Base-by-base conservation (phyloP, 2,329 filamentous ascomycete species). In the Ophiocordyceps robertsii region DNA sequence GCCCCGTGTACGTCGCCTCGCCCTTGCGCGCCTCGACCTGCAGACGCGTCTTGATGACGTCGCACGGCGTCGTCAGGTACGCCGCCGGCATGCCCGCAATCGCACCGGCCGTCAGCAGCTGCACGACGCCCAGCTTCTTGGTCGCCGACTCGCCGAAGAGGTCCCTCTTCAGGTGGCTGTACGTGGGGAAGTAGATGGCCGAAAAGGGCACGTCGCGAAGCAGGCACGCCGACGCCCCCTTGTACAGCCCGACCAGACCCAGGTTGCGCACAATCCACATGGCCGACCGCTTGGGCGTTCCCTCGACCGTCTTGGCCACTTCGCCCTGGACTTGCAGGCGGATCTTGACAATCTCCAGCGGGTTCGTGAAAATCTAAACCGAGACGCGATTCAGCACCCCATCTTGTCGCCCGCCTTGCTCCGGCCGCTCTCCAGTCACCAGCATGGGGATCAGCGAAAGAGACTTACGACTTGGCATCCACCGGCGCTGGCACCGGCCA, bases 321-420 rank as follows among this genome's bases (percentile, higher is more conserved):
- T 98, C 92, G 46, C 92, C 92, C 68, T 98, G 92, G 21, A 98
- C 84, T 64, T 98, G 92, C 42, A 98, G 79, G 51, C 92, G 84
- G 59, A 98, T 98, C 73, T 98, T 98, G 70, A 98, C 92, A 58
- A 98, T 98, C 64, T 98, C 92, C 16, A 98, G 79, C 24, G 92
- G 92, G 63, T 96, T 98, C 52, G 88, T 95, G 66, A 96, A 96
- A 54, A 95, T 80, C 85, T 89, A 44, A 1, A 17, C 10, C 21
- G 39, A 40, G 14, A 42, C 24, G 9, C 33, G 6, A 14, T 11
- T 38, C 29, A 30, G 29, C 27, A 30, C 14, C 17, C 12, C 17
- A 11, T 38, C 24, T 19, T 19, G 19, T 19, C 19, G 19, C 19
- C 19, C 19, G 4, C 19, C 11, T 32, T n/a, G 7, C 31, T 13